Evolutionary conservation across 768 basidiomycete genomes (phyloP).

Genomic region (Asterophora parasitica): DNA sequence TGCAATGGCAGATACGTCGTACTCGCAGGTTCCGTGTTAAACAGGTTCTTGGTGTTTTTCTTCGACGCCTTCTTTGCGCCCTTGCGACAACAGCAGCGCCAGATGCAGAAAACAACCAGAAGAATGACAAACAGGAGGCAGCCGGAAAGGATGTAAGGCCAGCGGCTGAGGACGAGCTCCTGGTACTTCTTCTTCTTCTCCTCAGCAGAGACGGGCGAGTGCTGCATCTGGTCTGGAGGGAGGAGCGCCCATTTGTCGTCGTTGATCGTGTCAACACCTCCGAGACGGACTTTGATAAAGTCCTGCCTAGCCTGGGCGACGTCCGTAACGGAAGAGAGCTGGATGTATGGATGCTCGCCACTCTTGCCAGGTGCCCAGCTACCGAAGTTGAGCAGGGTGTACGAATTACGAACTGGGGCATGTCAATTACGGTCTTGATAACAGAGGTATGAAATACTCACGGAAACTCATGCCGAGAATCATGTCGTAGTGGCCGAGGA

Average conservation of each 20-base stretch:
- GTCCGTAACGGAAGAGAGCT: conserved; percentile 60
- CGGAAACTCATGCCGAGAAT: conserved; percentile 80
- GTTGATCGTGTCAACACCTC: conserved; percentile 53
- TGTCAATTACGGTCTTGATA: conserved; percentile 3
- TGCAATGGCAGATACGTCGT: conserved; percentile 30
- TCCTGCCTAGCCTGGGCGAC: conserved; percentile 50
- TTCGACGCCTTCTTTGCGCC: conserved; percentile 17
- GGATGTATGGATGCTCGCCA: conserved; percentile 59
- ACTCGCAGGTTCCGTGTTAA: conserved; percentile 21
- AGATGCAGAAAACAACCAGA: conserved; percentile 45
- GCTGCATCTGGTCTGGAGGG: conserved; percentile 50
- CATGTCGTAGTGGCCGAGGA: conserved; percentile 76
- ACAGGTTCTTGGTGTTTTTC: conserved; percentile 15
- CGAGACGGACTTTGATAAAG: conserved; percentile 59
- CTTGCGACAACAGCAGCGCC: conserved; percentile 56
- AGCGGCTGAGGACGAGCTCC: conserved; percentile 61
- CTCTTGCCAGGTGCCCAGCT: conserved; percentile 51
- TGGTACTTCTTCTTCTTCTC: conserved; percentile 67
- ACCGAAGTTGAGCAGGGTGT: conserved; percentile 70
- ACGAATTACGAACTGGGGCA: conserved; percentile 64
- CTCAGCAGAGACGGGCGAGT: conserved; percentile 56
- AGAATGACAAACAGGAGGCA: conserved; percentile 47
- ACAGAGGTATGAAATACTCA: conserved; percentile 26
- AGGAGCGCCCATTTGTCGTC: conserved; percentile 55
- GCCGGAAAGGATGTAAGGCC: conserved; percentile 68